Evolutionary conservation across 208 protist species (phyloP), one percentile per base, ranked within the genome.

Genomic region (Trichomonas vaginalis): DNA sequence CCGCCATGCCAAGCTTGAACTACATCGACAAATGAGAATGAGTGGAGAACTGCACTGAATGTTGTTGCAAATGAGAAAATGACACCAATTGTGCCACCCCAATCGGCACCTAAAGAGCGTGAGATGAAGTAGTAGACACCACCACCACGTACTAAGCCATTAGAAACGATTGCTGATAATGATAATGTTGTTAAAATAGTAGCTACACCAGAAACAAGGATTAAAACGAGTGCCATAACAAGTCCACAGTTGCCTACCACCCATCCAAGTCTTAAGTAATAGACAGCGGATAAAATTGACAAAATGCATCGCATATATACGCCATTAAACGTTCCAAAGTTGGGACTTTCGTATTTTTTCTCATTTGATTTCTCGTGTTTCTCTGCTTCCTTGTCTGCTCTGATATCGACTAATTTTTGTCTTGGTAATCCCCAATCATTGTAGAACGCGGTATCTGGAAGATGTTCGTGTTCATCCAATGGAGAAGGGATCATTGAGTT

Each of bases 61-160:
- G 79, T 86, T 86, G 79, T 86, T 39, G 86, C 86, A 95, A 47
- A 61, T n/a, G 40, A 95, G 56, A 95, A 95, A 4, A 95, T 17
- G 23, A 95, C 47, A 35, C 86, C 86, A 40, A 95, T 56, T 3
- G 46, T 95, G 8, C 86, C 86, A 39, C 86, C 86, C 48, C 48
- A 95, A 39, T 95, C 86, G 17, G 86, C 46, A 40, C 86, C 86
- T 23, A 95, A 37, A 40, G 86, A 61, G 23, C 86, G 23, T 40
- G 46, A 61, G 23, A 95, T 95, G 27, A 95, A 61, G 56, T 61
- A 95, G 56, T 95, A 95, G 39, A 47, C 47, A 14, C 86, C 86
- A 61, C 86, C 86, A 39, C 86, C 86, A 40, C 39, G 23, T 15
- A 95, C 47, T 35, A 21, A 56, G 23, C 86, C 86, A 95, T 95